Percentiles rank a stretch among this genome's conserved stretches.
phyloP scores from a whole-genome alignment of 2,329 filamentous ascomycete genomes.

The Coniella vitis region DNA sequence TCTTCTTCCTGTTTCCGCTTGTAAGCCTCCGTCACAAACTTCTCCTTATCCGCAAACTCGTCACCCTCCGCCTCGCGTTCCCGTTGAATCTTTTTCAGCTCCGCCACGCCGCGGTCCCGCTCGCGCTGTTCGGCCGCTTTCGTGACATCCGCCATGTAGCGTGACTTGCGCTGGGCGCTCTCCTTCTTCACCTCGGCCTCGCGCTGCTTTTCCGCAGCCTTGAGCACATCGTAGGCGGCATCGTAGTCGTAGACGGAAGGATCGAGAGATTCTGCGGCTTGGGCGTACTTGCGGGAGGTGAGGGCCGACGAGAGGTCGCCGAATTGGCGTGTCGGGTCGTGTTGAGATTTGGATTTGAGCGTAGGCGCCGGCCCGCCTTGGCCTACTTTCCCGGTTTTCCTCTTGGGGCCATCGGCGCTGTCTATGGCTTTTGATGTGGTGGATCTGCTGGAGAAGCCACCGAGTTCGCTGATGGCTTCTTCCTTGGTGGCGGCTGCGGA shows the following conservation, averaged over 20 bases:
- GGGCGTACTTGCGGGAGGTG: slow-evolving; percentile 55
- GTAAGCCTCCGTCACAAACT: slow-evolving; percentile 79
- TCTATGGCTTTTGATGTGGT: slow-evolving; percentile 11
- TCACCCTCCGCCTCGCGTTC: slow-evolving; percentile 77
- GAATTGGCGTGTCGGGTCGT: slow-evolving; percentile 39
- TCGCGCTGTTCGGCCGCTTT: slow-evolving; percentile 70
- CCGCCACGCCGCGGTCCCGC: slow-evolving; percentile 68
- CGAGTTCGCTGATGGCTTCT: slow-evolving; percentile 52
- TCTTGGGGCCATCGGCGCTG: slow-evolving; percentile 21
- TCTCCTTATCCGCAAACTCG: slow-evolving; percentile 75
- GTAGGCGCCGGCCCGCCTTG: slow-evolving; percentile 26
- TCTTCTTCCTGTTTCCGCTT: slow-evolving; percentile 76
- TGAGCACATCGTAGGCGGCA: slow-evolving; percentile 70
- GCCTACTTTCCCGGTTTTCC: slow-evolving; percentile 22
- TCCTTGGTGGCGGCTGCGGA: slow-evolving; percentile 17
- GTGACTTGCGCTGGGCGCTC: slow-evolving; percentile 57
- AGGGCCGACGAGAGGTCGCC: slow-evolving; percentile 61
- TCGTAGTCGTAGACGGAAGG: slow-evolving; percentile 82
- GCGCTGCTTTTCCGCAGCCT: slow-evolving; percentile 51
- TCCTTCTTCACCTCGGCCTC: slow-evolving; percentile 43
- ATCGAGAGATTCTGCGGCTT: slow-evolving; percentile 61
- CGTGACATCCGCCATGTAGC: slow-evolving; percentile 71
- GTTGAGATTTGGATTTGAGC: slow-evolving; percentile 39
- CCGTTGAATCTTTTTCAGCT: slow-evolving; percentile 71
- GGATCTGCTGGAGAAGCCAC: slow-evolving; percentile 37